A percentile compares a stretch with the other conserved stretches of the same genome.
These are phyloP conservation scores for Epithele typhae DNA, from an alignment of 768 basidiomycete genomes.

Conservation along the genomic window DNA sequence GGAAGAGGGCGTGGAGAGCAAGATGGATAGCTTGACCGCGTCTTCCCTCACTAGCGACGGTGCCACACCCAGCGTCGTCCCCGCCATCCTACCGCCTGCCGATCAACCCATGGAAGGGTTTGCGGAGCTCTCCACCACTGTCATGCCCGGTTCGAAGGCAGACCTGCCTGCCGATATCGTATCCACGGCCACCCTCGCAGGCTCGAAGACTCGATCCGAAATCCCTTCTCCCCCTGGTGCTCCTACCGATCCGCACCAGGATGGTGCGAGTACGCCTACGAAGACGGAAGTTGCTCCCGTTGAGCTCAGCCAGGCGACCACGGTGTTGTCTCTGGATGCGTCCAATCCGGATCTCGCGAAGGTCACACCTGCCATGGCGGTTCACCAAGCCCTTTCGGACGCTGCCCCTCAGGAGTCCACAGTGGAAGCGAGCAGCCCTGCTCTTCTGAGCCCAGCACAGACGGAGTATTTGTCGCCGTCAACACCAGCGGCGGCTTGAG, in stretches of 20 bases:
- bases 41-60: background rate
- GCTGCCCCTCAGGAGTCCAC: no score
- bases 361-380: no score
- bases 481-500: slow-evolving; percentile 3
- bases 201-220: slow-evolving; percentile 8
- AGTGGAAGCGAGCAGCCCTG: no score
- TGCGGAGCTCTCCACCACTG: background rate
- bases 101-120: background rate
- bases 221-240: background rate
- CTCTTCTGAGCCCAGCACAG: slow-evolving; percentile 6
- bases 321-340: no score
- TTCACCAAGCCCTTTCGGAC: no score
- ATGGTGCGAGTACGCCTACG: slow-evolving; percentile 7
- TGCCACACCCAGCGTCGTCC: background rate
- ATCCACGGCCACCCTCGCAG: slow-evolving; percentile 4
- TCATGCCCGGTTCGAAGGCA: slow-evolving; percentile 5
- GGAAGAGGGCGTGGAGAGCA: no score
- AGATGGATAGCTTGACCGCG: slow-evolving; percentile 17
- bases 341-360: no score
- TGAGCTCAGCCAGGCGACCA: background rate
- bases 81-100: background rate
- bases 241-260: background rate
- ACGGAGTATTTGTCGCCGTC: slow-evolving; percentile 10
- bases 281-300: background rate
- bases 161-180: background rate